These are phyloP conservation scores for Pseudognaphalium luteoalbum DNA, from an alignment of 129 eudicot genomes.

Conservation along the genomic window DNA sequence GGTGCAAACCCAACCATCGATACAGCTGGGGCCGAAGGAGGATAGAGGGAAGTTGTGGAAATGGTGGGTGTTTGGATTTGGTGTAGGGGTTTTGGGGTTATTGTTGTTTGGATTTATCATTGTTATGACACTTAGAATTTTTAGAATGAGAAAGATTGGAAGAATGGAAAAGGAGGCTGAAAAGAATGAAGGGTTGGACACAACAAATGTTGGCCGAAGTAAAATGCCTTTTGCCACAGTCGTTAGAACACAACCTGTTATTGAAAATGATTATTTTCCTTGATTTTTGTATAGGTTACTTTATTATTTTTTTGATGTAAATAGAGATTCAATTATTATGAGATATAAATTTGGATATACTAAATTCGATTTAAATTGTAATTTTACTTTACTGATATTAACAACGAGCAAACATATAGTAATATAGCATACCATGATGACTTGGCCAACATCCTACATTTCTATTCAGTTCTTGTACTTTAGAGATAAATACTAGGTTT, in stretches of 20 bases:
- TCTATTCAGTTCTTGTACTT: background rate
- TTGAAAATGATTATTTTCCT: conserved; percentile 70
- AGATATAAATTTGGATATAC: no score
- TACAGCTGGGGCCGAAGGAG: background rate
- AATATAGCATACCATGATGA: background rate
- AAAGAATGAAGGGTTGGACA: conserved; percentile 56
- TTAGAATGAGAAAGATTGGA: conserved; percentile 32
- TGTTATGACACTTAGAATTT: conserved; percentile 29
- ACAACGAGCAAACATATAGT: background rate
- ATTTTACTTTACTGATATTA: no score
- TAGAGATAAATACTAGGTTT: background rate
- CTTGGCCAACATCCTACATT: background rate
- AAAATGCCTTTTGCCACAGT: conserved; percentile 77
- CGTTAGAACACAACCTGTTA: conserved; percentile 73
- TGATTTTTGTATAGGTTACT: conserved; percentile 14
- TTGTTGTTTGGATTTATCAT: conserved; percentile 26
- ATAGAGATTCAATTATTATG: conserved; percentile 19
- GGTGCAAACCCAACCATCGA: background rate
- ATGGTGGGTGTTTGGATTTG: conserved; percentile 69
- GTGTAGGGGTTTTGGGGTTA: conserved; percentile 44
- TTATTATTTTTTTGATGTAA: conserved; percentile 14
- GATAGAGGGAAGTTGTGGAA: conserved; percentile 25
- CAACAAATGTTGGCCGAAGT: conserved; percentile 58
- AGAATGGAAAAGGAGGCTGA: conserved; percentile 65
- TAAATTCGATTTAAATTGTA: no score